These are phyloP conservation scores for Irpex sp. DNA, from an alignment of 1,284 basidiomycete species.

Conservation along the genomic window DNA sequence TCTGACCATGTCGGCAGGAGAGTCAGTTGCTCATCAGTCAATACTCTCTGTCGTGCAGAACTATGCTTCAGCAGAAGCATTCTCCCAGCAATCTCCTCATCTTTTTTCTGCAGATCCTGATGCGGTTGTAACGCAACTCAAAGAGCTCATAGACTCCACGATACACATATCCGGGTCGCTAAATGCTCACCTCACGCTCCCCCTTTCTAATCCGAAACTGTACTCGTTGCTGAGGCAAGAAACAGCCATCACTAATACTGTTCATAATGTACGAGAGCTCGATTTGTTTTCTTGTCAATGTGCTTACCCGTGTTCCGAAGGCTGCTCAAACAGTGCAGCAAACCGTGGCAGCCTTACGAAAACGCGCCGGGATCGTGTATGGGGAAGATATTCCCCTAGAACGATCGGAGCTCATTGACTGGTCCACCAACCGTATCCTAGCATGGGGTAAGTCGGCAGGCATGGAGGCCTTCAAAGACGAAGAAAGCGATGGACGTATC, in stretches of 20 bases:
- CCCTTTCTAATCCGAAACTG: slow-evolving; percentile 59
- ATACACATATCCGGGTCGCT: slow-evolving; percentile 52
- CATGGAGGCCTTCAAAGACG: slow-evolving; percentile 71
- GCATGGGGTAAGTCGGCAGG: slow-evolving; percentile 58
- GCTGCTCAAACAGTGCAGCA: slow-evolving; percentile 48
- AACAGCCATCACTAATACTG: slow-evolving; percentile 44
- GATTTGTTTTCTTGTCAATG: background rate
- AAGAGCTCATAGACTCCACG: slow-evolving; percentile 44
- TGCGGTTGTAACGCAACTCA: slow-evolving; percentile 1
- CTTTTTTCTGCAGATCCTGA: slow-evolving; percentile 9
- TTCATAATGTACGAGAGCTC: slow-evolving; percentile 41
- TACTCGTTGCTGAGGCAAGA: slow-evolving; percentile 65
- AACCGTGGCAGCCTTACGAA: slow-evolving; percentile 40
- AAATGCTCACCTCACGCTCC: slow-evolving; percentile 42
- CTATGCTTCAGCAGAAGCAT: slow-evolving; percentile 7
- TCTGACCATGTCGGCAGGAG: background rate
- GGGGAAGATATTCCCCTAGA: slow-evolving; percentile 62
- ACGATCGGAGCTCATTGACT: slow-evolving; percentile 38
- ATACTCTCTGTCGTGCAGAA: slow-evolving; percentile 10
- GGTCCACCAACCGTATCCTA: slow-evolving; percentile 55
- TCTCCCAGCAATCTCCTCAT: slow-evolving; percentile 8
- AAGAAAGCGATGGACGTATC: slow-evolving; percentile 42
- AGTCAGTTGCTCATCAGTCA: background rate
- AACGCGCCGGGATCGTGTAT: slow-evolving; percentile 43
- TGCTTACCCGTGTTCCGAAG: slow-evolving; percentile 28